Evolutionary conservation across 805 yeast species (phyloP).

Genomic region (Pichia ethanolica): DNA sequence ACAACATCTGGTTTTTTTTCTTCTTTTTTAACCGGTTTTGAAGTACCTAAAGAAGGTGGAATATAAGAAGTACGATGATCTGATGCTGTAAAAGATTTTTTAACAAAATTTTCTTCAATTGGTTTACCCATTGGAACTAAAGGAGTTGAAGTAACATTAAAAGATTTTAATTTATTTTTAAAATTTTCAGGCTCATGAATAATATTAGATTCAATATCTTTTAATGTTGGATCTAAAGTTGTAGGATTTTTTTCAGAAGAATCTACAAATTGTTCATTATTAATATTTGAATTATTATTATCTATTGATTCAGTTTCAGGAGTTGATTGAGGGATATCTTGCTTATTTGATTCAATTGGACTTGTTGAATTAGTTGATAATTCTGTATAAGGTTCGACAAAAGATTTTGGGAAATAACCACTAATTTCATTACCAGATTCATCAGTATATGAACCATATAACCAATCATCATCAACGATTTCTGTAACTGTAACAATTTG

Average conservation of each 20-base stretch:
- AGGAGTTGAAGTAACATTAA: conserved; percentile 38
- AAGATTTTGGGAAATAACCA: conserved; percentile 86
- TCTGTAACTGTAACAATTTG: conserved; percentile 68
- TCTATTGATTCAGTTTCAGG: too few species aligned
- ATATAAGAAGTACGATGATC: conserved; percentile 55
- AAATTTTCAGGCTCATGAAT: conserved; percentile 24
- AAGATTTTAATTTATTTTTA: conserved; percentile 42
- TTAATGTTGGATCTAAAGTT: background rate
- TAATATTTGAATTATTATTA: too few species aligned
- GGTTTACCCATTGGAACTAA: conserved; percentile 26
- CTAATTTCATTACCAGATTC: conserved; percentile 35
- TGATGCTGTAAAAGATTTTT: conserved; percentile 48
- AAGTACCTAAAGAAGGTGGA: conserved; percentile 30
- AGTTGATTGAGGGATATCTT: background rate
- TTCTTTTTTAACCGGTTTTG: conserved; percentile 7
- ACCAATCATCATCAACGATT: conserved; percentile 91
- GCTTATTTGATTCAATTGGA: conserved; percentile 1
- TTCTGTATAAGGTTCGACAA: conserved; percentile 42
- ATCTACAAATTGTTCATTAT: too few species aligned
- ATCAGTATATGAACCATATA: conserved; percentile 53
- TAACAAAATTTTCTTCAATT: conserved; percentile 36
- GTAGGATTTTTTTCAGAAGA: background rate
- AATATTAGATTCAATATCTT: conserved; percentile 5
- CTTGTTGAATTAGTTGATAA: background rate
- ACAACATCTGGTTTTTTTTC: conserved; percentile 15